Conservation (phyloP, 345 rosid species). For the Eucalyptus pumila region DNA sequence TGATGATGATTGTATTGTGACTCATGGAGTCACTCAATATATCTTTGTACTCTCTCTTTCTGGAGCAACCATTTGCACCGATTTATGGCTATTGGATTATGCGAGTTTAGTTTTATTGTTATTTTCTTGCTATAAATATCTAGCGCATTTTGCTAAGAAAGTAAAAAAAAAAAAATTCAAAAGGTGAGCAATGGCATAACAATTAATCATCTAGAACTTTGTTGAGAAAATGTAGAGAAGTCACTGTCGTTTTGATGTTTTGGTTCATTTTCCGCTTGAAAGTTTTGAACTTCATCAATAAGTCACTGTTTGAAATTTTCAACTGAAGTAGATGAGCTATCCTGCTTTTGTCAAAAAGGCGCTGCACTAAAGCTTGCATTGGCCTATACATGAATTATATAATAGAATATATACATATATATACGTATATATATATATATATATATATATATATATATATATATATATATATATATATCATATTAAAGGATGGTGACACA, state of each 20-base stretch:
- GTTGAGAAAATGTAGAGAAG: background rate
- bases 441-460: no score
- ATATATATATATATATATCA: background rate
- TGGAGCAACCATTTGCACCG: background rate
- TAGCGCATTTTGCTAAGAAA: background rate
- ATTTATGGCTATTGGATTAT: background rate
- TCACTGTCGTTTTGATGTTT: background rate
- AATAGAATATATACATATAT: background rate
- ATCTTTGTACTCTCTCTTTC: background rate
- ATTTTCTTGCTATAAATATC: background rate
- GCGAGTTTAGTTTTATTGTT: background rate
- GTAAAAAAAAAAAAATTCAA: background rate
- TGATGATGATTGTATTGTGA: background rate
- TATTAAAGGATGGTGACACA: background rate
- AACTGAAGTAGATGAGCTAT: background rate
- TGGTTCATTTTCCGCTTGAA: background rate
- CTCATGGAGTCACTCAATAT: background rate
- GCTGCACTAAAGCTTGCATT: background rate
- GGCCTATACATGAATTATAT: background rate
- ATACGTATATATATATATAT: background rate
- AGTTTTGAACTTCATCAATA: background rate
- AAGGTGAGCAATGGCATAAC: background rate
- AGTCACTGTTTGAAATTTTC: background rate
- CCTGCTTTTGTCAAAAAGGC: background rate
- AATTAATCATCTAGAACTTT: background rate